phyloP scores from a whole-genome alignment of 345 rosid genomes.

The Triadica sebifera region DNA sequence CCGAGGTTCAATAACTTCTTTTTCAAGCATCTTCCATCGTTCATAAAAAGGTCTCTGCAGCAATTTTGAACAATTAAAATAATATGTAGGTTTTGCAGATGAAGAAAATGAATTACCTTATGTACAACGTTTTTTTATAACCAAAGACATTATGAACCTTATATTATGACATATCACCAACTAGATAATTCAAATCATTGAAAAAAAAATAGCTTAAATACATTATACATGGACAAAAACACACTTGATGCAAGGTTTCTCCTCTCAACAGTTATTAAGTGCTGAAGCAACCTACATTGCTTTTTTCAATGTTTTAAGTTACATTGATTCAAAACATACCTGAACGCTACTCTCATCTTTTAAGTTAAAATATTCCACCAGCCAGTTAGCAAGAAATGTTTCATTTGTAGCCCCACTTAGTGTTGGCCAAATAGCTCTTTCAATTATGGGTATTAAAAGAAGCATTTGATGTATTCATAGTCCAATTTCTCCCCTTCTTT shows the following conservation, averaged over 20 bases:
- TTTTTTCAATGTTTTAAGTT: no score
- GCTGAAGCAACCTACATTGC: no score
- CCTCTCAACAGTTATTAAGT: background rate
- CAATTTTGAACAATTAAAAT: conserved; percentile 20
- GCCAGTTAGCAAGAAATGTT: no score
- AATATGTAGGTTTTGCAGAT: conserved; percentile 24
- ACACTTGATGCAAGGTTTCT: background rate
- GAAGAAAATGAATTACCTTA: background rate
- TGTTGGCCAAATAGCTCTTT: no score
- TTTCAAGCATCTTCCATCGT: conserved; percentile 96
- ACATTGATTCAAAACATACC: no score
- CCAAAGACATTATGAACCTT: background rate
- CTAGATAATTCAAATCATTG: background rate
- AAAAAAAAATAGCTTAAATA: background rate
- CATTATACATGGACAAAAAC: background rate
- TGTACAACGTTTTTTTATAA: background rate
- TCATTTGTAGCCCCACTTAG: no score
- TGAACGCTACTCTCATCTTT: background rate
- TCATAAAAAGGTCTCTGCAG: conserved; percentile 92
- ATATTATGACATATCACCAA: background rate
- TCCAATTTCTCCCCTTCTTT: background rate
- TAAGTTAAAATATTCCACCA: no score
- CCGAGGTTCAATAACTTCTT: conserved; percentile 95
- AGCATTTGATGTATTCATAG: background rate
- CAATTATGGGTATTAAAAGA: background rate